These are phyloP conservation scores for Aureobasidium namibiae DNA, from an alignment of 2,329 filamentous ascomycete species.

Conservation along the genomic window DNA sequence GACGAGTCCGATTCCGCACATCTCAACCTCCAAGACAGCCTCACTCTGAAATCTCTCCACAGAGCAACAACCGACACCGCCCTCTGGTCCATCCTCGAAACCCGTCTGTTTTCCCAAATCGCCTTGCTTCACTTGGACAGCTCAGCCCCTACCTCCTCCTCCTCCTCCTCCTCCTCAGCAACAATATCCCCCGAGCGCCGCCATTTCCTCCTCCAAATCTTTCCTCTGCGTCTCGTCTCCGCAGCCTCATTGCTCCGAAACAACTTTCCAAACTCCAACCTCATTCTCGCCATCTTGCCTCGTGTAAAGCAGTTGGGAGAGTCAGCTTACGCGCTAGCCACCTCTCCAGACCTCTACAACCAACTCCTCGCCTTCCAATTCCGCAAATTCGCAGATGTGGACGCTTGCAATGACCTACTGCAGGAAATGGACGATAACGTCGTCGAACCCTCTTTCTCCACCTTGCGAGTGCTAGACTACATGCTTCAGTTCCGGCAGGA, in stretches of 20 bases:
- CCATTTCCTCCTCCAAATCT: slow-evolving; percentile 52
- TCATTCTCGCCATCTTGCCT: slow-evolving; percentile 55
- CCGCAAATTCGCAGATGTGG: slow-evolving; percentile 51
- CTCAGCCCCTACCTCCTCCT: not conserved
- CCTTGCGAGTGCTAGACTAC: slow-evolving; percentile 31
- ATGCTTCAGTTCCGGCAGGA: slow-evolving; percentile 25
- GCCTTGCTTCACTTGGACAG: slow-evolving; percentile 14
- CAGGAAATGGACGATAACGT: slow-evolving; percentile 26
- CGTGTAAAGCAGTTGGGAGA: slow-evolving; percentile 60
- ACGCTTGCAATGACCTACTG: slow-evolving; percentile 47
- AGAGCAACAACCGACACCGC: slow-evolving; percentile 52
- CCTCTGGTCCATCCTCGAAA: slow-evolving; percentile 59
- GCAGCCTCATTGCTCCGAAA: slow-evolving; percentile 51
- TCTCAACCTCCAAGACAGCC: not conserved
- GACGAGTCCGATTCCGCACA: not conserved
- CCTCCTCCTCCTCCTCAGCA: no score
- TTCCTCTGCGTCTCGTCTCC: slow-evolving; percentile 52
- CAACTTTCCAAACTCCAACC: slow-evolving; percentile 52
- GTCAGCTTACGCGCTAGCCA: slow-evolving; percentile 63
- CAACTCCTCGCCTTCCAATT: slow-evolving; percentile 56
- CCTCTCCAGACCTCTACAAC: slow-evolving; percentile 62
- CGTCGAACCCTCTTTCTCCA: slow-evolving; percentile 30
- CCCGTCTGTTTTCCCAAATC: slow-evolving; percentile 49
- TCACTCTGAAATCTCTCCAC: slow-evolving; percentile 33
- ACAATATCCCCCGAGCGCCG: not conserved